phyloP scores from a whole-genome alignment of 768 basidiomycete species.

The Kwoniella pini region DNA sequence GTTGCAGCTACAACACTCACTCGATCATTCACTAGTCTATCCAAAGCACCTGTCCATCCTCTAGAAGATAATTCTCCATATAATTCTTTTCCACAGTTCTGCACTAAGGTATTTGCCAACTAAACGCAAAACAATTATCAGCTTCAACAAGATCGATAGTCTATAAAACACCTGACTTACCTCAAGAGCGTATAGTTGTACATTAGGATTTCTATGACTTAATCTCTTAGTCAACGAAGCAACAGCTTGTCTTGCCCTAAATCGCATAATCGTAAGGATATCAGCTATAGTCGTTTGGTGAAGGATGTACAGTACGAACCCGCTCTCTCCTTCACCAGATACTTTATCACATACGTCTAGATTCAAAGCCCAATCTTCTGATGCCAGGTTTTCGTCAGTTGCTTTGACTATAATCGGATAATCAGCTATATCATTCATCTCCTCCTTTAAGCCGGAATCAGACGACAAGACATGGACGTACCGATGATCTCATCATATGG shows the following conservation, averaged over 20 bases:
- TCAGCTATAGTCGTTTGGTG: conserved; percentile 4
- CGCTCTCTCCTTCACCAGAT: conserved; percentile 77
- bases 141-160: not conserved
- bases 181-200: conserved; percentile 89
- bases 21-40: conserved; percentile 83
- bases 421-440: not conserved
- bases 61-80: conserved; percentile 84
- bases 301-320: conserved; percentile 60
- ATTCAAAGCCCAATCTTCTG: conserved; percentile 94
- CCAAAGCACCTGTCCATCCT: conserved; percentile 85
- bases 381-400: conserved; percentile 94
- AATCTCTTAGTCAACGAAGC: conserved; percentile 85
- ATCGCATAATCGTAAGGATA: not conserved
- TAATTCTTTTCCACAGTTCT: conserved; percentile 81
- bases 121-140: conserved; percentile 20
- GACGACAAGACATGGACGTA: conserved; percentile 57
- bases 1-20: conserved; percentile 56
- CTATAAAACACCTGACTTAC: conserved; percentile 37
- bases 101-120: conserved; percentile 82
- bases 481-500: conserved; percentile 87
- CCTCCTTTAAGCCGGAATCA: not conserved
- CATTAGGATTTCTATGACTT: conserved; percentile 90
- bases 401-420: conserved; percentile 70
- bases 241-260: conserved; percentile 80
- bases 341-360: conserved; percentile 96